Conservation (phyloP, 1,139 yeast species). For the Blastobotrys serpentis region DNA sequence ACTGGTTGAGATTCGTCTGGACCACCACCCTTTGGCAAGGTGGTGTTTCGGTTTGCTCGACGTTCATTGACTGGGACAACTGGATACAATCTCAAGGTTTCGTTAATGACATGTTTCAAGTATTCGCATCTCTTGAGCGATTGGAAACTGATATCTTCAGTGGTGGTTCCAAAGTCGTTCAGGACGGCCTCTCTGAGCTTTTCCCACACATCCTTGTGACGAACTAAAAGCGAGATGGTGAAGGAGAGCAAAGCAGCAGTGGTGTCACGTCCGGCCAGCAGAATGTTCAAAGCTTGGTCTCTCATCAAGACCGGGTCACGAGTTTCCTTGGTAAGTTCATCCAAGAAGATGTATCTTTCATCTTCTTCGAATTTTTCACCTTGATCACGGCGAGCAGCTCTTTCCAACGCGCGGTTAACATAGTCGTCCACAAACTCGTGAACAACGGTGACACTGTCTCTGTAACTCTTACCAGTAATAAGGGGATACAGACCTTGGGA, state of each 20-base stretch:
- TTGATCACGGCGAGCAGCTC: conserved; percentile 7
- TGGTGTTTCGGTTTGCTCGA: conserved; percentile 42
- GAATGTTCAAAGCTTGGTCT: conserved; percentile 51
- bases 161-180: conserved; percentile 31
- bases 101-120: conserved; percentile 51
- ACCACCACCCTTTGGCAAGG: conserved; percentile 41
- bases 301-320: conserved; percentile 48
- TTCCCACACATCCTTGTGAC: conserved; percentile 43
- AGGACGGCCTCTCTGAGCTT: conserved; percentile 31
- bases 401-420: conserved; percentile 31
- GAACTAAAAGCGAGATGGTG: conserved; percentile 47
- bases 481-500: conserved; percentile 43
- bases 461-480: conserved; percentile 39
- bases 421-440: conserved; percentile 36
- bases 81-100: conserved; percentile 54
- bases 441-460: conserved; percentile 28
- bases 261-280: conserved; percentile 55
- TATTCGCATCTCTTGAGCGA: conserved; percentile 51
- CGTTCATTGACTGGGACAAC: conserved; percentile 57
- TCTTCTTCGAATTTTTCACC: conserved; percentile 2
- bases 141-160: conserved; percentile 44
- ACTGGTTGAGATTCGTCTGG: conserved; percentile 45
- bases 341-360: conserved; percentile 29
- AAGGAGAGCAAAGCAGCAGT: conserved; percentile 52
- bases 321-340: conserved; percentile 51